phyloP scores from a whole-genome alignment of 106 monocot species.

The Amphibolis antarctica region DNA sequence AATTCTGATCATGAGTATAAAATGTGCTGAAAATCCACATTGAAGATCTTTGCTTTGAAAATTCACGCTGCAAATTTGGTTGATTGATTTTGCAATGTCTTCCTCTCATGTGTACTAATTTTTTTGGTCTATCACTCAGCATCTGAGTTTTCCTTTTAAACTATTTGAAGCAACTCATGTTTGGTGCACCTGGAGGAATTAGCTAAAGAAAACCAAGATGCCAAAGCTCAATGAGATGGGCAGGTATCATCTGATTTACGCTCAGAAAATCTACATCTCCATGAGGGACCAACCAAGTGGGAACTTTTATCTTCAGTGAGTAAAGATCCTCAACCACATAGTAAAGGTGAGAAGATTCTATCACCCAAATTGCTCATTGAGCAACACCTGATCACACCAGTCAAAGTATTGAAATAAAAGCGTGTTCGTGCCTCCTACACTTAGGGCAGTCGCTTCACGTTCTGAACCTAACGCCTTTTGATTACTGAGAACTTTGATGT shows the following conservation, averaged over 20 bases:
- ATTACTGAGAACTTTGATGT: not conserved
- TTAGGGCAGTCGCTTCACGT: not conserved
- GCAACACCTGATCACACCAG: not conserved
- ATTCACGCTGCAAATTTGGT: too few species aligned
- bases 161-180: slow-evolving; percentile 10
- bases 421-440: not conserved
- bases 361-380: too few species aligned
- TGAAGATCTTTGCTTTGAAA: too few species aligned
- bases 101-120: too few species aligned
- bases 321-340: too few species aligned
- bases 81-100: too few species aligned
- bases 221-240: not conserved
- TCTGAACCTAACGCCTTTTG: not conserved
- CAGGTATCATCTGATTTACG: not conserved
- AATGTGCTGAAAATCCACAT: too few species aligned
- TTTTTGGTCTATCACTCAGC: too few species aligned
- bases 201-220: not conserved
- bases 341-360: too few species aligned
- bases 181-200: slow-evolving; percentile 3
- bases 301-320: not conserved
- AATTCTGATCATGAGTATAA: too few species aligned
- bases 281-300: not conserved
- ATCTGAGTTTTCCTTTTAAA: not conserved
- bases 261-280: not conserved
- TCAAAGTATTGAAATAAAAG: not conserved